Evolutionary conservation across 768 basidiomycete species (phyloP), one percentile per base, ranked within the genome.

Genomic region (Astraeus odoratus): DNA sequence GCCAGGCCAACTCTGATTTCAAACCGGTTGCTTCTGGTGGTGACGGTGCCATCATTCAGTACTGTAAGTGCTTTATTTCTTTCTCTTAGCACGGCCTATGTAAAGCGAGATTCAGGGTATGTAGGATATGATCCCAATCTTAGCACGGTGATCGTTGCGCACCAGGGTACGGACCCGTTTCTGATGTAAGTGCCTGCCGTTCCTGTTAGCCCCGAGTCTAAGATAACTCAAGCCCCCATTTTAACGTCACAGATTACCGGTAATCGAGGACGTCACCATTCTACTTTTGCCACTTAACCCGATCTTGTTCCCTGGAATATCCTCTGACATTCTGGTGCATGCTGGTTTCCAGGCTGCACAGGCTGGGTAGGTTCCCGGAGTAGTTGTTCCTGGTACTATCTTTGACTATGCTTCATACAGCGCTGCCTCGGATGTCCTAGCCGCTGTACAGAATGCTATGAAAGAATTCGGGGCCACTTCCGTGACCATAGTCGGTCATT

Each of bases 71-170:
- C 10, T 12, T 12, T 33, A 8, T 15, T 18, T 1, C 31, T 13
- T 10, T 20, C 27, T 39, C 23, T 27, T 5, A 5, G 20, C 22
- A 8, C 18, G 27, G 2, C 22, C 13, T 24, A n/a, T 37, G 37
- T 5, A 25, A 18, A 24, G 20, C 13, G 12, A 22, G 8, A 29
- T 18, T 16, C 23, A 77, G 76, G 76, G 76, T 77, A 63, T 43
- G 77, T 78, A 24, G 76, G 76, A n/a, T 78, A 65, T 49, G 72
- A 71, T 43, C 70, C 75, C 0, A 56, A 51, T 1, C 54, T 71
- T 29, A 2, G 52, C 10, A 60, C 57, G 2, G 67, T 69, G 31
- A 64, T 71, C 35, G 68, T 71, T 3, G 47, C 63, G 4, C 69
- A 72, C 39, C 57, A 71, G 25, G 68, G 67, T 47, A 70, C 62